phyloP scores from a whole-genome alignment of 192 early-diverging fungal genomes.

The Dissophora ornata region DNA sequence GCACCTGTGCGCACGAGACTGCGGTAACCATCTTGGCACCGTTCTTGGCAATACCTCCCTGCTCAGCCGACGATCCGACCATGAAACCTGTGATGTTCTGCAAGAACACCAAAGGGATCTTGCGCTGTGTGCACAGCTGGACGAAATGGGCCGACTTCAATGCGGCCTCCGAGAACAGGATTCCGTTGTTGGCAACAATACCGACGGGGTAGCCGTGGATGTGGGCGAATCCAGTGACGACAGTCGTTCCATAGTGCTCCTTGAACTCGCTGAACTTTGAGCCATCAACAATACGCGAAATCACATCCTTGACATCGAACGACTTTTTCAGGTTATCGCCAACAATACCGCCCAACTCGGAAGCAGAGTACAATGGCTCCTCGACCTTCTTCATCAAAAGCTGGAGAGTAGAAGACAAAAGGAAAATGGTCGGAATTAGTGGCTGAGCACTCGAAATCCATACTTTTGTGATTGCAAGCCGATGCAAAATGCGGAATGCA shows the following conservation, averaged over 20 bases:
- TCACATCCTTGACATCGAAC: slow-evolving; percentile 92
- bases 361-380: slow-evolving; percentile 81
- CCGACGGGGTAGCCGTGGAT: slow-evolving; percentile 93
- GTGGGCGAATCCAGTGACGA: slow-evolving; percentile 93
- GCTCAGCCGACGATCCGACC: slow-evolving; percentile 94
- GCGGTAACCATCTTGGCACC: slow-evolving; percentile 97
- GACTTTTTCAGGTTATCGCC: slow-evolving; percentile 90
- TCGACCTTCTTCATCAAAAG: slow-evolving; percentile 65
- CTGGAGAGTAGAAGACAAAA: slow-evolving; percentile 15
- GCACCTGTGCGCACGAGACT: slow-evolving; percentile 91
- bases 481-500: no score
- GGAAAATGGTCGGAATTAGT: no score
- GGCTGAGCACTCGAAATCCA: no score
- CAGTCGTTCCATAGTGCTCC: slow-evolving; percentile 86
- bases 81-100: slow-evolving; percentile 99
- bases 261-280: slow-evolving; percentile 94
- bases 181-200: slow-evolving; percentile 96
- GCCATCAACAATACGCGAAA: slow-evolving; percentile 95
- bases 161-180: slow-evolving; percentile 93
- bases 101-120: slow-evolving; percentile 90
- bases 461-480: no score
- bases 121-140: slow-evolving; percentile 88
- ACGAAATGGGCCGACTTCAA: slow-evolving; percentile 97
- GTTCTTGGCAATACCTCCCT: slow-evolving; percentile 97
- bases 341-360: slow-evolving; percentile 94